Percentiles rank a stretch among this genome's conserved stretches.
These are phyloP conservation scores for Lasiosphaeriaceae sp. DNA, from an alignment of 495 filamentous ascomycete genomes.

Conservation along the genomic window DNA sequence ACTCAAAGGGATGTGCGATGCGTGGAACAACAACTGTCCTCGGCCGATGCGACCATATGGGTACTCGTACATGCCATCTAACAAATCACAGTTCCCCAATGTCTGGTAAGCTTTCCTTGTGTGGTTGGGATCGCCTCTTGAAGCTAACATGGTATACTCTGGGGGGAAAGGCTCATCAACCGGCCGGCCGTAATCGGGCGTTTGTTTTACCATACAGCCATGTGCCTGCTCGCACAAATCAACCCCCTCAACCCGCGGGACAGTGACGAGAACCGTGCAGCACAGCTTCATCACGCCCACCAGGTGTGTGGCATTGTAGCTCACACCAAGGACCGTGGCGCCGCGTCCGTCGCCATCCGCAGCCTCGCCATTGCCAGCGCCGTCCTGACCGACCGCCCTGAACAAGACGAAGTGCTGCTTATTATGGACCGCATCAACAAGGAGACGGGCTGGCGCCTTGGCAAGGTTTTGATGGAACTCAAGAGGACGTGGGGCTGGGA, in stretches of 20 bases:
- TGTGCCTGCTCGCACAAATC: slow-evolving; percentile 74
- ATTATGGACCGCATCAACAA: slow-evolving; percentile 72
- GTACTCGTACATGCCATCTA: slow-evolving; percentile 62
- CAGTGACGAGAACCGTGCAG: slow-evolving; percentile 62
- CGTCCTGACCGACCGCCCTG: slow-evolving; percentile 59
- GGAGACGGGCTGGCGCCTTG: slow-evolving; percentile 74
- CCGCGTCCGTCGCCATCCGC: slow-evolving; percentile 71
- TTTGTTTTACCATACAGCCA: slow-evolving; percentile 86
- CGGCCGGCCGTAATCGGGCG: slow-evolving; percentile 74
- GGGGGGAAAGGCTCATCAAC: slow-evolving; percentile 68
- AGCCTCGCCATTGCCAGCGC: slow-evolving; percentile 78
- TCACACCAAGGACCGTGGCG: slow-evolving; percentile 74
- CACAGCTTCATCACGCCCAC: slow-evolving; percentile 68
- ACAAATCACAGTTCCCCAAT: slow-evolving; percentile 77
- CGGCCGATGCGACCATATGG: slow-evolving; percentile 84
- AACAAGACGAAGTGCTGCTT: slow-evolving; percentile 79
- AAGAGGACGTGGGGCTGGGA: slow-evolving; percentile 76
- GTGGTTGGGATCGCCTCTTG: neutral
- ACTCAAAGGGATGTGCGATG: slow-evolving; percentile 69
- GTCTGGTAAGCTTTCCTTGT: slow-evolving; percentile 60
- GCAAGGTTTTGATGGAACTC: slow-evolving; percentile 63
- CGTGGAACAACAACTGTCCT: slow-evolving; percentile 74
- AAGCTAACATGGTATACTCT: slow-evolving; percentile 15
- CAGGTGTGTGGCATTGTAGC: slow-evolving; percentile 85
- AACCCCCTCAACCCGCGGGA: slow-evolving; percentile 57